These are phyloP conservation scores for Nicotiana attenuata DNA, from an alignment of 257 asterid species.

Conservation along the genomic window DNA sequence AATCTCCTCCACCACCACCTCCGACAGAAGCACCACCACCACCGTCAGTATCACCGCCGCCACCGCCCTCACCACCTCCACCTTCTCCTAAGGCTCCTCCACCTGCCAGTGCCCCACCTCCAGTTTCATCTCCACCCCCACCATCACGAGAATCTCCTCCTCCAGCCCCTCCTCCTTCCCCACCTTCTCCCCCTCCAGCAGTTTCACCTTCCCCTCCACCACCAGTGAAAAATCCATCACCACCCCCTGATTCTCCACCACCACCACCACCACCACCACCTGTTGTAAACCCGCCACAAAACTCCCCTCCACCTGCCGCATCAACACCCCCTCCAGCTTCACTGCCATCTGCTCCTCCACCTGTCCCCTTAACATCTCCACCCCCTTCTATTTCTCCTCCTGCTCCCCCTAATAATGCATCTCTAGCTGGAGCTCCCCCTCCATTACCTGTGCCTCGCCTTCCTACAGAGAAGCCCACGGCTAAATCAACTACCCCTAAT, in stretches of 20 bases:
- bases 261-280: constrained; percentile 35
- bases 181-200: constrained; percentile 42
- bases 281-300: constrained; percentile 32
- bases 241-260: constrained; percentile 37
- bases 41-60: constrained; percentile 21
- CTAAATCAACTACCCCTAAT: constrained; percentile 37
- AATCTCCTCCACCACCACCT: constrained; percentile 28
- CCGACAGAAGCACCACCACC: constrained; percentile 6
- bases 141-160: constrained; percentile 26
- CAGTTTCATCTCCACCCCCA: constrained; percentile 25
- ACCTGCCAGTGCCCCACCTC: constrained; percentile 31
- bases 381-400: constrained; percentile 32
- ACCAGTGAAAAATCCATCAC: constrained; percentile 30
- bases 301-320: constrained; percentile 41
- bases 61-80: constrained; percentile 23
- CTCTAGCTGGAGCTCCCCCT: constrained; percentile 23
- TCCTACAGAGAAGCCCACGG: constrained; percentile 61
- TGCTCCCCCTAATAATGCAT: constrained; percentile 34
- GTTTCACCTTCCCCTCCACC: constrained; percentile 38
- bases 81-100: constrained; percentile 29
- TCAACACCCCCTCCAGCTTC: constrained; percentile 37
- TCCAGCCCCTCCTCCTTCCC: constrained; percentile 32
- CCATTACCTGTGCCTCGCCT: constrained; percentile 30
- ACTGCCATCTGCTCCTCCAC: constrained; percentile 36
- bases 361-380: constrained; percentile 27